phyloP scores from a whole-genome alignment of 2,329 filamentous ascomycete species.

The Penicillium sp. region DNA sequence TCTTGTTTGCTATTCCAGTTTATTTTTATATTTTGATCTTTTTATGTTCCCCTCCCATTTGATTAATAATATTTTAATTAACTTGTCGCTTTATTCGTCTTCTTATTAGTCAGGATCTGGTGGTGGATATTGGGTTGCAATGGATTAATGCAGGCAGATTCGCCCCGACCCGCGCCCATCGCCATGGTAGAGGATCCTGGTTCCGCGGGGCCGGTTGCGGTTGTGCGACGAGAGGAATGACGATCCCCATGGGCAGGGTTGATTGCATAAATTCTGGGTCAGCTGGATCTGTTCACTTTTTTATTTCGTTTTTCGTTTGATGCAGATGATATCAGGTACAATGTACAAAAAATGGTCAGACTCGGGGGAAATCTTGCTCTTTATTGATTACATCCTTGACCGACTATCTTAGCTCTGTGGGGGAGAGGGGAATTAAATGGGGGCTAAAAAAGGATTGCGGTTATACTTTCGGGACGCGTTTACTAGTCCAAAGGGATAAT shows the following conservation, averaged over 20 bases:
- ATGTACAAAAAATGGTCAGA: background rate
- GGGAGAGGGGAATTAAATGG: background rate
- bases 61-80: background rate
- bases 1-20: background rate
- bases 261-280: background rate
- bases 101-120: background rate
- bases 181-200: conserved; percentile 26
- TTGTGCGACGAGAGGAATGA: conserved; percentile 26
- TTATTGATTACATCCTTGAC: background rate
- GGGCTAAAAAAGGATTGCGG: background rate
- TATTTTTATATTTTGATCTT: background rate
- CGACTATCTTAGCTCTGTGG: conserved; percentile 1
- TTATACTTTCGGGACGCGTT: background rate
- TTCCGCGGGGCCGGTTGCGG: conserved; percentile 30
- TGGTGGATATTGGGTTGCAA: conserved; percentile 5
- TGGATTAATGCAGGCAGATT: conserved; percentile 9
- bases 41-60: background rate
- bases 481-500: background rate
- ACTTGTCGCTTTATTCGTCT: background rate
- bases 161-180: conserved; percentile 28
- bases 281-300: background rate
- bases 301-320: background rate
- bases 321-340: background rate
- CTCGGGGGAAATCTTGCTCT: background rate
- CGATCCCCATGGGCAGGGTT: conserved; percentile 2